A percentile compares a stretch with the other conserved stretches of the same genome.
Conservation (phyloP, 192 early-diverging fungal species). For the Geranomyces variabilis region DNA sequence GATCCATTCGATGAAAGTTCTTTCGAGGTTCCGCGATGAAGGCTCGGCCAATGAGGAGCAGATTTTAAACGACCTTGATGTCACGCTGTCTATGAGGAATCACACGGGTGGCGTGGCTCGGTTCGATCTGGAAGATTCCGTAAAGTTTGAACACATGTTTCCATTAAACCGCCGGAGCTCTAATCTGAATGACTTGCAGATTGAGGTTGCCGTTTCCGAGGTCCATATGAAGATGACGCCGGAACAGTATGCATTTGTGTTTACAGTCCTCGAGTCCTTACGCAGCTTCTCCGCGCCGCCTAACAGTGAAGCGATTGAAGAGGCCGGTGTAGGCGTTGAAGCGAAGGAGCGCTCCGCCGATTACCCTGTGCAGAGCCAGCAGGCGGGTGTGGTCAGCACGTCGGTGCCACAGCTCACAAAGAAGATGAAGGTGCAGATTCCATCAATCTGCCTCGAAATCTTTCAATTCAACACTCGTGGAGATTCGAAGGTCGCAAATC, state of each 20-base stretch:
- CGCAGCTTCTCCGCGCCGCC: constrained; percentile 17
- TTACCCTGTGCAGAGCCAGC: not conserved
- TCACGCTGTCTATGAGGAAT: constrained; percentile 64
- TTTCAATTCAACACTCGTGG: constrained; percentile 58
- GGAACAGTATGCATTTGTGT: constrained; percentile 81
- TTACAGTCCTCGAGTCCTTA: constrained; percentile 64
- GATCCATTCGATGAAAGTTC: constrained; percentile 45
- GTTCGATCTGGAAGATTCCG: not conserved
- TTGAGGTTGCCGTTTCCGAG: constrained; percentile 65
- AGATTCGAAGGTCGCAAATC: not conserved
- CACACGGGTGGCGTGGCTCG: not conserved
- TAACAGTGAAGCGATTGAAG: not conserved
- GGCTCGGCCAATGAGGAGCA: constrained; percentile 48
- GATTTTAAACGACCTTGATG: constrained; percentile 86
- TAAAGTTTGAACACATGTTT: not conserved
- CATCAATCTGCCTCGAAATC: constrained; percentile 81
- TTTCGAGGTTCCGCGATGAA: constrained; percentile 38
- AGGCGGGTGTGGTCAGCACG: not conserved
- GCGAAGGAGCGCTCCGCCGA: not conserved
- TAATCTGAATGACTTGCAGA: constrained; percentile 9
- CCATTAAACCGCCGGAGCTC: not conserved
- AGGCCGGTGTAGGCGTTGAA: not conserved
- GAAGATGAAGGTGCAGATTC: constrained; percentile 65
- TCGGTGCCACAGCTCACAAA: not conserved
- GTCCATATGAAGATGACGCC: constrained; percentile 78